phyloP scores from a whole-genome alignment of 2,329 filamentous ascomycete genomes.

The Daldinia sp. region DNA sequence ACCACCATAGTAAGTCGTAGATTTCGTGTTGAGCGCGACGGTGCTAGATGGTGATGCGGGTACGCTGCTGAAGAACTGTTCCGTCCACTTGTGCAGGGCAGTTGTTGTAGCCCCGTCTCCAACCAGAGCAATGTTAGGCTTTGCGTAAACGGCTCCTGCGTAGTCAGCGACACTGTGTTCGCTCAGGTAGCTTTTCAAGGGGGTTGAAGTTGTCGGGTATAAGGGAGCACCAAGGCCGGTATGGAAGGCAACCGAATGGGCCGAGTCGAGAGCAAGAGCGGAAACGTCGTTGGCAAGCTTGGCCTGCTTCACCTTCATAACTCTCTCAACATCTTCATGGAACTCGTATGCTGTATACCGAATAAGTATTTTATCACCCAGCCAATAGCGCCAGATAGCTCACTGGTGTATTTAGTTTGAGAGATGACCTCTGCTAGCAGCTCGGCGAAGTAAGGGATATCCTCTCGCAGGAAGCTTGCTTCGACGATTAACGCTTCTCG shows the following conservation, averaged over 20 bases:
- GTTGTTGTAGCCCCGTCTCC: slow-evolving; percentile 85
- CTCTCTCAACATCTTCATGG: slow-evolving; percentile 84
- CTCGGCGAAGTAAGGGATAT: slow-evolving; percentile 98
- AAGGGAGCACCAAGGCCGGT: slow-evolving; percentile 86
- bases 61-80: slow-evolving; percentile 87
- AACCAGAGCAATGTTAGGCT: slow-evolving; percentile 90
- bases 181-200: slow-evolving; percentile 83
- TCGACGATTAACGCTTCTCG: slow-evolving; percentile 93
- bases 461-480: slow-evolving; percentile 94
- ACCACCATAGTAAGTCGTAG: slow-evolving; percentile 92
- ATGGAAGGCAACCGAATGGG: slow-evolving; percentile 71
- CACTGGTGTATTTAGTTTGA: slow-evolving; percentile 86
- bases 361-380: slow-evolving; percentile 34
- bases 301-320: slow-evolving; percentile 83
- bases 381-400: slow-evolving; percentile 52
- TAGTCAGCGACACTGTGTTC: slow-evolving; percentile 80
- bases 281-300: slow-evolving; percentile 72
- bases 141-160: slow-evolving; percentile 83
- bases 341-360: slow-evolving; percentile 80
- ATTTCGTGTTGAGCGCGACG: slow-evolving; percentile 67
- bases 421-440: slow-evolving; percentile 91
- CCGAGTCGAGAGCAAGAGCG: slow-evolving; percentile 84
- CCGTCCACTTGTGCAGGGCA: slow-evolving; percentile 88
- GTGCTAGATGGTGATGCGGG: slow-evolving; percentile 66
- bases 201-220: slow-evolving; percentile 77